These are phyloP conservation scores for Zopfia rhizophila DNA, from an alignment of 2,329 filamentous ascomycete genomes.

Conservation along the genomic window DNA sequence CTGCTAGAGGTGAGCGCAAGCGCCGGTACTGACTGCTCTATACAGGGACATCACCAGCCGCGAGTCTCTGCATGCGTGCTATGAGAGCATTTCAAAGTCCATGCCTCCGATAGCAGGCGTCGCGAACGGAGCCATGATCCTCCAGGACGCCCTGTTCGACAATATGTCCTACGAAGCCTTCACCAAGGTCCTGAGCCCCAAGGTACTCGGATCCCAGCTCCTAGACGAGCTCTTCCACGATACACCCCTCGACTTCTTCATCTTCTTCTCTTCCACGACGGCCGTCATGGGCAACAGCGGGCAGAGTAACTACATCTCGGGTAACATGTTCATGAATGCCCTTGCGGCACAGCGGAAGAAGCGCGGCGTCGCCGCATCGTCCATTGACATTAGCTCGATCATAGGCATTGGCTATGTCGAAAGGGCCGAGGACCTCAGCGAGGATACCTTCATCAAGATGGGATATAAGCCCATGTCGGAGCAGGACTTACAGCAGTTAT, in stretches of 20 bases:
- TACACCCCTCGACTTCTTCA: constrained; percentile 21
- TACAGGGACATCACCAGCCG: constrained; percentile 22
- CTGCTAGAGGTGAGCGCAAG: not conserved
- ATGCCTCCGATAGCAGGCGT: constrained; percentile 19
- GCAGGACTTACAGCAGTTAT: constrained; percentile 25
- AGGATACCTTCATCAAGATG: constrained; percentile 2
- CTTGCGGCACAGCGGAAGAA: constrained; percentile 51
- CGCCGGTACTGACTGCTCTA: not conserved
- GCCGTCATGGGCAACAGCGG: constrained; percentile 16
- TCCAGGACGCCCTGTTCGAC: constrained; percentile 8
- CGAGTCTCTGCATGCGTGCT: not conserved
- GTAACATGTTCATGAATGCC: constrained; percentile 50
- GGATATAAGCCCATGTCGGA: constrained; percentile 20
- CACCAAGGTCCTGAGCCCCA: constrained; percentile 4
- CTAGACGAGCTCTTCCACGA: constrained; percentile 12
- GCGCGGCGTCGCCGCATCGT: constrained; percentile 52
- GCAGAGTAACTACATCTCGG: constrained; percentile 27
- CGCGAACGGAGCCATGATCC: constrained; percentile 16
- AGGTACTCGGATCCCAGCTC: constrained; percentile 12
- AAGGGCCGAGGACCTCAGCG: not conserved
- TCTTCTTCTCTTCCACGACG: constrained; percentile 19
- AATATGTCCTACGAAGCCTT: not conserved
- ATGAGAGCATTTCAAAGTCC: constrained; percentile 6
- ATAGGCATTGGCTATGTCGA: constrained; percentile 56
- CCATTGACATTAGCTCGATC: constrained; percentile 52